Conservation (phyloP, 2,329 filamentous ascomycete genomes). For the Cercospora sp. region DNA sequence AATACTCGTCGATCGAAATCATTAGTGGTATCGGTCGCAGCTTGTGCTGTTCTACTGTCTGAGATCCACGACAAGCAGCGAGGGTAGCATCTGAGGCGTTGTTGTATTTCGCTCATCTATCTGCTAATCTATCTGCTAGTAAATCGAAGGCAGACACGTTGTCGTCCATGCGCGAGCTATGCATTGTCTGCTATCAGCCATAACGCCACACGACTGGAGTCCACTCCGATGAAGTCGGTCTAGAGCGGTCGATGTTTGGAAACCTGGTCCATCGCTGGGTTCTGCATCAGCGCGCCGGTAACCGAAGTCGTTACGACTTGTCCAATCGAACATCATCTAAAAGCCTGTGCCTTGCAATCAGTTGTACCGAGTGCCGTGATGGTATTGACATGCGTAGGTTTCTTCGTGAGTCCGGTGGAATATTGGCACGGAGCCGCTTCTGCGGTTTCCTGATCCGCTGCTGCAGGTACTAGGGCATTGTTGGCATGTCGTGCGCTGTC, state of each 20-base stretch:
- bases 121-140: neutral
- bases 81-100: neutral
- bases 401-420: neutral
- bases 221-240: neutral
- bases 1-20: too few species aligned
- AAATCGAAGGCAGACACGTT: neutral
- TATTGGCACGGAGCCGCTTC: neutral
- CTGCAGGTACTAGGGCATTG: neutral
- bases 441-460: neutral
- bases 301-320: neutral
- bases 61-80: neutral
- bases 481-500: neutral
- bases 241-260: neutral
- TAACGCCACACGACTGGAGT: neutral
- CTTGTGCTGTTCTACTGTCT: neutral
- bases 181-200: neutral
- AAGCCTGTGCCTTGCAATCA: neutral
- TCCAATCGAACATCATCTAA: neutral
- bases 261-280: neutral
- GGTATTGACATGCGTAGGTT: neutral
- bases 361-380: neutral
- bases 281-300: neutral
- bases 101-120: neutral
- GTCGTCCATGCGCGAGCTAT: neutral
- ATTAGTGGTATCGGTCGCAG: neutral